Base-by-base conservation (phyloP, 2,329 filamentous ascomycete species). In the Hymenoscyphus repandus region DNA sequence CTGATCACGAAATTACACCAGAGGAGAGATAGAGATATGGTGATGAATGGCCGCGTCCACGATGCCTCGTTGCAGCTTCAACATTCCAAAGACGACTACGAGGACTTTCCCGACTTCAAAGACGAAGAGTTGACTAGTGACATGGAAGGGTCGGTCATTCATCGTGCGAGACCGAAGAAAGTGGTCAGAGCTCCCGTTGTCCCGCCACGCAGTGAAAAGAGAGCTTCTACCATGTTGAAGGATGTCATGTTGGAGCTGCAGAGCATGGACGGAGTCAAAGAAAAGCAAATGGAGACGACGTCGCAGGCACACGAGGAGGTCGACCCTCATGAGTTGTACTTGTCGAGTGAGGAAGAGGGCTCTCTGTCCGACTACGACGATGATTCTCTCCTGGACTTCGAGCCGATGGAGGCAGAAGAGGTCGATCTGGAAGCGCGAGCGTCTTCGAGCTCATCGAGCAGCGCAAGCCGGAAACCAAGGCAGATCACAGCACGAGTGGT, bases 261-360 rank as follows among this genome's bases (percentile, higher is more conserved):
- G 47, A 59, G 42, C 37, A 42, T 66, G 52, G 61, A 61, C 40
- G 58, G 50, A 0, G 51, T 49, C 31, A 33, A 42, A 33, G 33
- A 41, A 27, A 51, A 56, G 44, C 53, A 59, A 10, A 50, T 54
- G 7, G 53, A 57, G 13, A 54, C 43, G 5, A 32, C 38, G 9
- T 53, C 55, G 7, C 39, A 55, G n/a, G 43, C 60, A 11, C 22
- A 4, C 13, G 42, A 60, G 27, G 52, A 57, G 45, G 44, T 57
- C 13, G 60, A 67, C 55, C 77, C 79, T 5, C 80, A 83, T 63
- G 77, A 82, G 50, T 62, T 79, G 51, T 85, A 85, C 64, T 75
- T 85, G 22, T 84, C 80, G 1, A 83, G 80, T 0, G 82, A 85
- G 58, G 82, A 85, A 63, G 82, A 84, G 56, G 79, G 75, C 30